Base-by-base conservation (phyloP, 495 filamentous ascomycete species). In the Trichodelitschia bisporula region DNA sequence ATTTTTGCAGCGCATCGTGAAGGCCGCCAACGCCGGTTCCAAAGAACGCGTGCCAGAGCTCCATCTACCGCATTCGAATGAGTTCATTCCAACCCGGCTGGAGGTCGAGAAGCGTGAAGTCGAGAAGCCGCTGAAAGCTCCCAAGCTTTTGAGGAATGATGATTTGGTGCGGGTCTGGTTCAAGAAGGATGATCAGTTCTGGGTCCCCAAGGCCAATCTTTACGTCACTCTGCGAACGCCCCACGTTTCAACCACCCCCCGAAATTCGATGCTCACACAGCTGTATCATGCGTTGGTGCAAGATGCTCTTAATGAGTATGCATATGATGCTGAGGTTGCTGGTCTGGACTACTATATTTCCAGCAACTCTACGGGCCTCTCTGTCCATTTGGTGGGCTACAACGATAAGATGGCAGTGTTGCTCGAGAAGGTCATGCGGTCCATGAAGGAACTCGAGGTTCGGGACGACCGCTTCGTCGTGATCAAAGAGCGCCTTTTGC, bases 131-230 rank as follows among this genome's bases (percentile, higher is more conserved):
- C 54, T 66, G 3, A 66, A 74, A 34, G 58, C 68, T 11, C 86
- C 86, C 1, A 74, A 70, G 41, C 64, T 99, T 19, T 74, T 99
- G 35, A 72, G 84, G 37, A 78, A 89, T 42, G 86, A 92, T 38
- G 64, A 75, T 13, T 53, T 67, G 4, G 67, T 74, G 2, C 69
- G 86, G 18, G 68, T 77, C n/a, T 99, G 86, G 86, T 93, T 66
- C 53, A 99, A 99, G 62, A 95, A 95, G 52, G 86, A 99, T 40
- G 86, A 99, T 41, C 77, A 69, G 0, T 99, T 93, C 54, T 99
- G 86, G 86, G 86, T 99, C 3, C 86, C 86, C 1, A 93, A 91
- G 49, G 86, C 72, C 0, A 91, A 75, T 38, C 48, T 93, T 11
- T 62, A 78, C 40, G 62, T 91, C 24, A 75, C 66, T 29, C 61